These are phyloP conservation scores for Aspergillus mulundensis DNA, from an alignment of 495 filamentous ascomycete genomes.

Conservation along the genomic window DNA sequence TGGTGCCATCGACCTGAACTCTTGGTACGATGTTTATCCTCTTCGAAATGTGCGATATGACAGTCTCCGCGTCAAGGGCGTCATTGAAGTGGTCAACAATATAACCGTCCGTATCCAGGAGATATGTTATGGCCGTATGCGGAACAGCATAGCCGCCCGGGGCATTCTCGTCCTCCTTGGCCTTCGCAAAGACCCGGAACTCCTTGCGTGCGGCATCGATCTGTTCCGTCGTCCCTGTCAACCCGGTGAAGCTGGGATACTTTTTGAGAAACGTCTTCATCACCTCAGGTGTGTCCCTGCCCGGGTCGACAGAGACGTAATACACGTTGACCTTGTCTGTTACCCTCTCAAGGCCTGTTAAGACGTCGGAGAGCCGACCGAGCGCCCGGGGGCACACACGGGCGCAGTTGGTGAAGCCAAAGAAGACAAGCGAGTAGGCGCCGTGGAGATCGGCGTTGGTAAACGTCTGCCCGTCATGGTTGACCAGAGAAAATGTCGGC, in stretches of 20 bases:
- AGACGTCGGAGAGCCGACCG: background rate
- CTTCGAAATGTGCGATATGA: background rate
- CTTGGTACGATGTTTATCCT: background rate
- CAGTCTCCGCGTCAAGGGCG: background rate
- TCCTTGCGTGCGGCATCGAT: background rate
- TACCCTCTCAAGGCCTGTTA: background rate
- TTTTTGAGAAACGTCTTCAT: background rate
- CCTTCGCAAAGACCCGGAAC: slow-evolving; percentile 4
- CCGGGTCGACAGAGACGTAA: slow-evolving; percentile 5
- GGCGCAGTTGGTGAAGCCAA: slow-evolving; percentile 7
- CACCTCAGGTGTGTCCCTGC: background rate
- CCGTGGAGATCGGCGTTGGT: background rate
- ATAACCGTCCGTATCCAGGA: background rate
- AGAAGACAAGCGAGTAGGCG: slow-evolving; percentile 2
- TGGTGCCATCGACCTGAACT: background rate
- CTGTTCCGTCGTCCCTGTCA: slow-evolving; percentile 3
- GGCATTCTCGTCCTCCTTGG: background rate
- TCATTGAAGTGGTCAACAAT: slow-evolving; percentile 6
- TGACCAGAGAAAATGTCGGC: background rate
- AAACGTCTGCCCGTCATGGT: background rate
- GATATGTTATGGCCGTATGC: slow-evolving; percentile 4
- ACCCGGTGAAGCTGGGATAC: background rate
- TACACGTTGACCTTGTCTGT: background rate
- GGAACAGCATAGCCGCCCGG: background rate
- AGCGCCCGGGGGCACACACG: slow-evolving; percentile 1